Evolutionary conservation across 176 grass and related monocot species (phyloP).

Genomic region (Oryza meyeriana): DNA sequence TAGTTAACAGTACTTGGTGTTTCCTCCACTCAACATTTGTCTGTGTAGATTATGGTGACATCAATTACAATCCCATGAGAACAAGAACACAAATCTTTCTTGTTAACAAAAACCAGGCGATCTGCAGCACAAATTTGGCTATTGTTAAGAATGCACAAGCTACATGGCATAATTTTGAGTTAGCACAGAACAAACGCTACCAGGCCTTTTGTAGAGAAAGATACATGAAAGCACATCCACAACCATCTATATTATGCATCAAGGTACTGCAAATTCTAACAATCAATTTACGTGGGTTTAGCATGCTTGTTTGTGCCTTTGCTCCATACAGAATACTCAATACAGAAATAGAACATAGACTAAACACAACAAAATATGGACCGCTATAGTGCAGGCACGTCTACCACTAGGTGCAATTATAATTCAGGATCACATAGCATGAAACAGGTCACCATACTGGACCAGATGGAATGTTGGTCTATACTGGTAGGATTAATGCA

Average conservation of each 20-base stretch:
- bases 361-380: constrained; percentile 18
- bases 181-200: background rate
- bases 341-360: background rate
- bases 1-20: background rate
- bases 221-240: constrained; percentile 21
- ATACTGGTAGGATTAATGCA: background rate
- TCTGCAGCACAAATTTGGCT: constrained; percentile 4
- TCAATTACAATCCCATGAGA: background rate
- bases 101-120: constrained; percentile 1
- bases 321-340: background rate
- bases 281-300: background rate
- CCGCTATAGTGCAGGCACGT: background rate
- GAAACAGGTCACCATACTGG: background rate
- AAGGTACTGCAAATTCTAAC: background rate
- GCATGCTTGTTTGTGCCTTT: background rate
- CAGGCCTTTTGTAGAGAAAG: background rate
- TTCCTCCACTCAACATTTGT: constrained; percentile 1
- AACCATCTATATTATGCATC: background rate
- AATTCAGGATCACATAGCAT: constrained; percentile 13
- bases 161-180: constrained; percentile 8
- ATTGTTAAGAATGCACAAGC: background rate
- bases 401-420: constrained; percentile 12
- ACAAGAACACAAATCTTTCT: background rate
- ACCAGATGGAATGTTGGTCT: background rate
- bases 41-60: constrained; percentile 3